Base-by-base conservation (phyloP, 169 alveolate genomes). In the Theileria orientalis region DNA sequence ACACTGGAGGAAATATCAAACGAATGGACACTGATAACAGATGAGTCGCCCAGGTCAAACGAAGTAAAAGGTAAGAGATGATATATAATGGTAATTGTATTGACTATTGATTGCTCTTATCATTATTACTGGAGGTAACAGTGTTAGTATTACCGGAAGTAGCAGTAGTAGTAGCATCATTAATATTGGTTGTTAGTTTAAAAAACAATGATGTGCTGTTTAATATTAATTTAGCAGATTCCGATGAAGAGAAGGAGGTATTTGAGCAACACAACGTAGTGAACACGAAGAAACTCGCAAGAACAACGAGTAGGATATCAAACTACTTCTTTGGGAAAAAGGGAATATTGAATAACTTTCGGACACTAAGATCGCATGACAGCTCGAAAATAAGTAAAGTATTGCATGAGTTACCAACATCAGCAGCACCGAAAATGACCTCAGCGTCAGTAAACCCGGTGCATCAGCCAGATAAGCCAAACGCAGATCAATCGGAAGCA, bases 1-100 rank as follows among this genome's bases (percentile, higher is more conserved):
- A 82, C 89, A 11, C 80, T 82, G 0, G 89, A 82, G 42, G 85
- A 82, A 25, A 76, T 82, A 1, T 69, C 84, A 23, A 56, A 67
- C n/a, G 82, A 82, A 63, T 82, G 79, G 30, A 5, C 42, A 37
- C 19, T 79, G 21, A 41, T 70, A 6, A 49, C 7, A 1, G 64
- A 29, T 11, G 74, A 35, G 3, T 0, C 13, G 66, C 29, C 9
- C 25, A 49, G 0, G 60, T 21, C 7, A 49, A 49, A 2, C 35
- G 25, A 5, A 49, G 25, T 16, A 13, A 49, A 9, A 49, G 25
- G 47, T 30, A 3, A 42, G 1, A n/a, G 0, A 7, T 8, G 25
- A 13, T 19, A 8, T 19, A 37, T n/a, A 14, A 11, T 59, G 35
- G 2, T 7, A 32, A 0, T 0, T 60, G 40, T 25, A 41, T 21